Conservation (phyloP, 1,284 basidiomycete genomes). For the Pterulicium gracile region DNA sequence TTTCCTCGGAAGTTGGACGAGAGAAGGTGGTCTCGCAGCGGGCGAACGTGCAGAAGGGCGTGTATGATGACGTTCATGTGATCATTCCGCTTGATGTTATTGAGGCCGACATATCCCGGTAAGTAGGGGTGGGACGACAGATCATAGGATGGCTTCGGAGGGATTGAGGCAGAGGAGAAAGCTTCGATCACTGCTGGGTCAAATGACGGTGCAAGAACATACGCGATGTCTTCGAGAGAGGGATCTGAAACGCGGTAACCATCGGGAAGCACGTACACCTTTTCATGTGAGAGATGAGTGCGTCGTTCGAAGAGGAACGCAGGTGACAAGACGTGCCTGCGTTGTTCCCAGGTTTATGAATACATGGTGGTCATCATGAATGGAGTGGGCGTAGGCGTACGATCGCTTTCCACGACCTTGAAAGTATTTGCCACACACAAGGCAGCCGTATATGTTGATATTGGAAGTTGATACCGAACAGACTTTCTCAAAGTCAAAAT, state of each 20-base stretch:
- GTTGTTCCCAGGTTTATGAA: conserved; percentile 93
- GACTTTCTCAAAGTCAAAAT: conserved; percentile 99
- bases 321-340: conserved; percentile 46
- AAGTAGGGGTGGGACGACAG: conserved; percentile 74
- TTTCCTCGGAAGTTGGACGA: conserved; percentile 64
- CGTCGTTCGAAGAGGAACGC: conserved; percentile 4
- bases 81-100: conserved; percentile 96
- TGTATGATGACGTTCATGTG: conserved; percentile 98
- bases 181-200: conserved; percentile 37
- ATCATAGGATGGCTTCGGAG: conserved; percentile 76
- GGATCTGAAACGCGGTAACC: conserved; percentile 94
- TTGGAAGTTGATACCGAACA: conserved; percentile 95
- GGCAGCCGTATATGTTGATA: conserved; percentile 96
- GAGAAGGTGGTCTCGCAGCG: conserved; percentile 81
- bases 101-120: conserved; percentile 92
- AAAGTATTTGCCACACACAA: conserved; percentile 98
- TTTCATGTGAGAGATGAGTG: conserved; percentile 9
- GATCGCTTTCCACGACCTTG: conserved; percentile 91
- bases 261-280: conserved; percentile 98
- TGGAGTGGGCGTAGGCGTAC: conserved; percentile 94
- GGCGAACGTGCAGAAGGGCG: conserved; percentile 82
- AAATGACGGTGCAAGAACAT: conserved; percentile 84
- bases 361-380: conserved; percentile 96
- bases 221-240: conserved; percentile 89
- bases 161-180: conserved; percentile 47